Percentiles rank a stretch among this genome's conserved stretches.
Conservation (phyloP, 805 yeast genomes). For the Candida sakaeoensis region DNA sequence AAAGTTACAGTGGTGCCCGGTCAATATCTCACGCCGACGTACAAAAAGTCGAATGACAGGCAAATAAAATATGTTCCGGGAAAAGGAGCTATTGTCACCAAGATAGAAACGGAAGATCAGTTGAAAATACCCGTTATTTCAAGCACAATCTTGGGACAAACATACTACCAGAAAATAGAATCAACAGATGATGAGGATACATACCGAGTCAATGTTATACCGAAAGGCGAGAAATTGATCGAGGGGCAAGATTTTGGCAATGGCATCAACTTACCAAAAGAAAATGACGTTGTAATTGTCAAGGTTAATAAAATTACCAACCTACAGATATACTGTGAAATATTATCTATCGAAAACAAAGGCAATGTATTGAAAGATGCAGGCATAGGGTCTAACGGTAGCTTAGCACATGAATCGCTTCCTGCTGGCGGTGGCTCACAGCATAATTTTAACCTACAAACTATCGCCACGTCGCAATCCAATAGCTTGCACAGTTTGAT, state of each 20-base stretch:
- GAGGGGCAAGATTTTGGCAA: background rate
- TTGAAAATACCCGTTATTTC: conserved; percentile 42
- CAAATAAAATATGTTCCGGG: conserved; percentile 56
- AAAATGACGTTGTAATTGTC: conserved; percentile 78
- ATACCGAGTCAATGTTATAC: conserved; percentile 28
- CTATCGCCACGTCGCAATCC: conserved; percentile 41
- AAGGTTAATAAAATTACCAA: conserved; percentile 63
- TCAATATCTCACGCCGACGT: conserved; percentile 65
- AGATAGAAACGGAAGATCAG: conserved; percentile 33
- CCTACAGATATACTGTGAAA: conserved; percentile 76
- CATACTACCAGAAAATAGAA: conserved; percentile 28
- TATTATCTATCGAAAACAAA: conserved; percentile 56
- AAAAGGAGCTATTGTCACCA: conserved; percentile 54
- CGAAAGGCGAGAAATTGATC: conserved; percentile 12
- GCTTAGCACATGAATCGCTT: conserved; percentile 32
- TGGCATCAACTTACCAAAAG: conserved; percentile 64
- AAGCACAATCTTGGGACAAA: conserved; percentile 63
- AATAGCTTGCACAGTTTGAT: conserved; percentile 36
- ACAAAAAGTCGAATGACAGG: conserved; percentile 24
- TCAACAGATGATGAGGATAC: conserved; percentile 16
- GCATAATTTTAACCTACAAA: conserved; percentile 18
- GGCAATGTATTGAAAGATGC: conserved; percentile 56
- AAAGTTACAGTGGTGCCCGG: conserved; percentile 62
- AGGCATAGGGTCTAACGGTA: conserved; percentile 61
- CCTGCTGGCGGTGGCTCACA: conserved; percentile 50